These are phyloP conservation scores for Rhynchospora pubera DNA, from an alignment of 176 grass and related monocot species.

Conservation along the genomic window DNA sequence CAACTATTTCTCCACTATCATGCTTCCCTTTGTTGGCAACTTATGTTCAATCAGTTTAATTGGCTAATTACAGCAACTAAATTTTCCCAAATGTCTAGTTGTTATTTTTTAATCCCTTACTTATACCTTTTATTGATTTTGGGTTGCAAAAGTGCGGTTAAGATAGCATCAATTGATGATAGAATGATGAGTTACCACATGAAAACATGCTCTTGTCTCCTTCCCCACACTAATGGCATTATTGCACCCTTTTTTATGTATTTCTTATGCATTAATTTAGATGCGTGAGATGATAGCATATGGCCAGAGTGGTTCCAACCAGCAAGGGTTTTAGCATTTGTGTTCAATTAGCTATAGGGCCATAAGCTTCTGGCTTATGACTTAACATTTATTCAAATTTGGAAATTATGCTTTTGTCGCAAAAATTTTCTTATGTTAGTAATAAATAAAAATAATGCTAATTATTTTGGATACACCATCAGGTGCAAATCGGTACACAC, in stretches of 20 bases:
- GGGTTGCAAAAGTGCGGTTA: neutral
- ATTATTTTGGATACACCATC: neutral
- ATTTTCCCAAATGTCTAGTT: neutral
- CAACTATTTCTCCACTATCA: conserved; percentile 3
- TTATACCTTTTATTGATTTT: neutral
- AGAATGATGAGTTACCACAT: conserved; percentile 6
- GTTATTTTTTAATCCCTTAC: neutral
- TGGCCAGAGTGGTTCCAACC: neutral
- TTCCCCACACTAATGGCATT: neutral
- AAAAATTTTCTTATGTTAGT: neutral
- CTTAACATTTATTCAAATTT: neutral
- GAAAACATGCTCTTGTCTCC: neutral
- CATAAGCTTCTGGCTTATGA: neutral
- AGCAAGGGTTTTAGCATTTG: neutral
- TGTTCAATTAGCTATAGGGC: neutral
- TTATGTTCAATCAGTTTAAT: neutral
- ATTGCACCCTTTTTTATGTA: conserved; percentile 5
- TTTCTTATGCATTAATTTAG: neutral
- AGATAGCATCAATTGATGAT: neutral
- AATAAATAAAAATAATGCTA: neutral
- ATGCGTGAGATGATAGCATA: conserved; percentile 2
- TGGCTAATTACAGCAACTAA: neutral
- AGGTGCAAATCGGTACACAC: conserved; percentile 95
- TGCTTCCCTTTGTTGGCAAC: neutral
- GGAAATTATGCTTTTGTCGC: neutral